phyloP scores from a whole-genome alignment of 805 yeast genomes.

The Ogataea paradorogensis region DNA sequence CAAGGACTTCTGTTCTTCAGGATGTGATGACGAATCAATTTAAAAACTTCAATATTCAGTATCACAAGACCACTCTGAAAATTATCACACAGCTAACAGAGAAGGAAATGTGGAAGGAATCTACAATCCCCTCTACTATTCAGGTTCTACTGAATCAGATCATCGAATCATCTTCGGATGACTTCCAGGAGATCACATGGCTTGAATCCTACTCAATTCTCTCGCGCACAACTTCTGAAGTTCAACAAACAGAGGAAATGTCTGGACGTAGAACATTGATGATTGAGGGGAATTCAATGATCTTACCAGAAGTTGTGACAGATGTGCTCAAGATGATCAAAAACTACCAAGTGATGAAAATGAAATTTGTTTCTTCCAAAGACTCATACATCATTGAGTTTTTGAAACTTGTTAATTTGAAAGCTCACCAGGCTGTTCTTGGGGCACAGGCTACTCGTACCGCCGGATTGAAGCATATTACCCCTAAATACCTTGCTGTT shows the following conservation, averaged over 20 bases:
- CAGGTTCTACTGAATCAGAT: slow-evolving; percentile 53
- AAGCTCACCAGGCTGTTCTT: slow-evolving; percentile 57
- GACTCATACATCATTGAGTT: slow-evolving; percentile 45
- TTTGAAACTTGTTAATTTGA: slow-evolving; percentile 50
- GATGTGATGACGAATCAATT: slow-evolving; percentile 68
- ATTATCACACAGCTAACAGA: slow-evolving; percentile 51
- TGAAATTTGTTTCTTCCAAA: slow-evolving; percentile 51
- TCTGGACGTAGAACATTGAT: slow-evolving; percentile 33
- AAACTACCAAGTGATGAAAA: slow-evolving; percentile 54
- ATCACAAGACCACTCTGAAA: slow-evolving; percentile 51
- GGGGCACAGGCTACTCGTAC: slow-evolving; percentile 76
- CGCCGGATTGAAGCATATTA: slow-evolving; percentile 70
- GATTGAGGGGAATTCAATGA: slow-evolving; percentile 55
- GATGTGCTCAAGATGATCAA: slow-evolving; percentile 40
- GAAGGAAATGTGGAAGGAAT: slow-evolving; percentile 78
- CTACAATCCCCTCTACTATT: slow-evolving; percentile 45
- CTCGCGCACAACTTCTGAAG: background rate
- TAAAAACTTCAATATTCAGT: slow-evolving; percentile 52
- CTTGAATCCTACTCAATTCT: slow-evolving; percentile 32
- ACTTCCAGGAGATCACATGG: slow-evolving; percentile 49
- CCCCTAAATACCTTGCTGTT: slow-evolving; percentile 67
- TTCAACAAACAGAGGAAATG: slow-evolving; percentile 1
- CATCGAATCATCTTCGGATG: slow-evolving; percentile 40
- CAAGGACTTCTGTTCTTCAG: slow-evolving; percentile 55
- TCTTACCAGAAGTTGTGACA: slow-evolving; percentile 51